Conservation (phyloP, 2,329 filamentous ascomycete genomes). For the Penicillium polonicum region DNA sequence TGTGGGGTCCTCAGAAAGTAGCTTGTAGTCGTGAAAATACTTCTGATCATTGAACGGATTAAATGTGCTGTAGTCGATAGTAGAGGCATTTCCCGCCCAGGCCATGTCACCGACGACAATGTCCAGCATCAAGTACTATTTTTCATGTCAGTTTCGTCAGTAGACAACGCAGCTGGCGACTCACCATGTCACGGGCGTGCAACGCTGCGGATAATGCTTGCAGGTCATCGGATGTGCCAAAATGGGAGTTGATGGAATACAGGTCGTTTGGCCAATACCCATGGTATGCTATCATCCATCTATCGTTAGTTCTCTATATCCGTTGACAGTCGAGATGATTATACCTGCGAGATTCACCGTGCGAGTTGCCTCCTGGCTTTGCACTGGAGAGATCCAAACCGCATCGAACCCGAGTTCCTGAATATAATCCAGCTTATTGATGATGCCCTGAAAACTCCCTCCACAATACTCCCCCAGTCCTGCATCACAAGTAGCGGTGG, state of each 20-base stretch:
- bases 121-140: slow-evolving; percentile 59
- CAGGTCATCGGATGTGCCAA: slow-evolving; percentile 61
- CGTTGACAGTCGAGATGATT: slow-evolving; percentile 52
- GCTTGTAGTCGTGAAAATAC: slow-evolving; percentile 29
- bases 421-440: slow-evolving; percentile 50
- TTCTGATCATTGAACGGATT: slow-evolving; percentile 28
- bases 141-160: neutral
- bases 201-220: slow-evolving; percentile 55
- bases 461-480: slow-evolving; percentile 44
- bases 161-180: neutral
- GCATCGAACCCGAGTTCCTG: slow-evolving; percentile 50
- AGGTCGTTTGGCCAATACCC: slow-evolving; percentile 12
- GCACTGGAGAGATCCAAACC: slow-evolving; percentile 51
- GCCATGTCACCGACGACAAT: slow-evolving; percentile 43
- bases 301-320: slow-evolving; percentile 35
- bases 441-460: slow-evolving; percentile 48
- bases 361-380: slow-evolving; percentile 35
- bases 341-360: slow-evolving; percentile 37
- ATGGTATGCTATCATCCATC: slow-evolving; percentile 9
- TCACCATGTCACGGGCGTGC: slow-evolving; percentile 52
- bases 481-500: slow-evolving; percentile 31
- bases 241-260: slow-evolving; percentile 57
- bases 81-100: slow-evolving; percentile 16
- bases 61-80: slow-evolving; percentile 27
- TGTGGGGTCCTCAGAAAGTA: slow-evolving; percentile 3